phyloP scores from a whole-genome alignment of 139 green algal genomes.

The Micractinium conductrix region DNA sequence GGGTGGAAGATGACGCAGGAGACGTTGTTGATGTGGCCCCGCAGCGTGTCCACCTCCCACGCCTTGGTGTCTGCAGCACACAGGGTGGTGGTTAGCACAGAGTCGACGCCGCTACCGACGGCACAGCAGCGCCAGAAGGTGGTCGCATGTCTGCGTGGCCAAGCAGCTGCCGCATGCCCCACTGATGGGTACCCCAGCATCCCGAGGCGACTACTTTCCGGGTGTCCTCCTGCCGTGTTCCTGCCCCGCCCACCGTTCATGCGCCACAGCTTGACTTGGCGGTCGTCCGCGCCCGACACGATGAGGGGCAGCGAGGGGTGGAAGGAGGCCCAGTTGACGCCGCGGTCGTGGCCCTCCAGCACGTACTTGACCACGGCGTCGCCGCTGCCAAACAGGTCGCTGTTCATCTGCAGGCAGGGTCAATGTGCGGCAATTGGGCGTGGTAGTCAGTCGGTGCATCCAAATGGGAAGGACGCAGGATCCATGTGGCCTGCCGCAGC shows the following conservation, averaged over 20 bases:
- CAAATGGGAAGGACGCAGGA: too few species aligned
- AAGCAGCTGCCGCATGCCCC: too few species aligned
- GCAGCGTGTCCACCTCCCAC: conserved; percentile 99
- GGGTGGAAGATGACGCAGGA: conserved; percentile 99
- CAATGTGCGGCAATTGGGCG: too few species aligned
- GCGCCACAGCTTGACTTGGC: conserved; percentile 99
- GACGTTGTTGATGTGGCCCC: conserved; percentile 99
- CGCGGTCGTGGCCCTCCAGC: conserved; percentile 98
- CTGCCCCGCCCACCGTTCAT: conserved; percentile 86
- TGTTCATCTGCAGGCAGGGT: conserved; percentile 86
- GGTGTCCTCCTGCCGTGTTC: too few species aligned
- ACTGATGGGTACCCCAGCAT: too few species aligned
- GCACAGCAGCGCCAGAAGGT: too few species aligned
- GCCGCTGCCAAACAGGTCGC: conserved; percentile 97
- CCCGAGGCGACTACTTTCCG: too few species aligned
- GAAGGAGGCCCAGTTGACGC: conserved; percentile 99
- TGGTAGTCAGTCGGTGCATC: too few species aligned
- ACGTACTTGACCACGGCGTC: conserved; percentile 99
- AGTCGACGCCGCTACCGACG: too few species aligned
- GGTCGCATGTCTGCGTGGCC: too few species aligned
- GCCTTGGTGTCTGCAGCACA: conserved; percentile 97
- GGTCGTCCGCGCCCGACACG: conserved; percentile 98
- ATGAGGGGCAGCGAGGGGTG: conserved; percentile 98
- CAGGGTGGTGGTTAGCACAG: too few species aligned
- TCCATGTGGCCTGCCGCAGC: too few species aligned